Conservation (phyloP, 306 rosid genomes). For the Acmispon strigosus region DNA sequence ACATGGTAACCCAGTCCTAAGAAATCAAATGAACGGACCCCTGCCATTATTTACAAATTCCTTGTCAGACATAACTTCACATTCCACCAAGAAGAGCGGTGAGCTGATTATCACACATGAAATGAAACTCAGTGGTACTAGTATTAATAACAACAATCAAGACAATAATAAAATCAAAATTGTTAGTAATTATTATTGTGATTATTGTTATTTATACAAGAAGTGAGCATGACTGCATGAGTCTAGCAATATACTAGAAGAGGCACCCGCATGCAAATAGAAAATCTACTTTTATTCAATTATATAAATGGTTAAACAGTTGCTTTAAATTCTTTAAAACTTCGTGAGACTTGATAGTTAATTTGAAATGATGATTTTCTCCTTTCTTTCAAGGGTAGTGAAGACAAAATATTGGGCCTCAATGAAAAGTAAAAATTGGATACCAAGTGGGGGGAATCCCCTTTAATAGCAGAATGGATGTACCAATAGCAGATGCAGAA, state of each 20-base stretch:
- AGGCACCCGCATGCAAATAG: not conserved
- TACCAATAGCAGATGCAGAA: slow-evolving; percentile 67
- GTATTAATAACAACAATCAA: not conserved
- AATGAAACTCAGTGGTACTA: slow-evolving; percentile 10
- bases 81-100: not conserved
- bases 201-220: not conserved
- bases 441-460: not conserved
- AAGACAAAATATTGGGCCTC: not conserved
- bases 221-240: not conserved
- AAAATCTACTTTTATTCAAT: slow-evolving; percentile 6
- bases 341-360: not conserved
- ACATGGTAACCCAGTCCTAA: slow-evolving; percentile 88
- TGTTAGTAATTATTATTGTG: not conserved
- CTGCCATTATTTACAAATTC: slow-evolving; percentile 46
- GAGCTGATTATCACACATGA: not conserved
- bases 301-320: not conserved
- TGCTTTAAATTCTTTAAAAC: not conserved
- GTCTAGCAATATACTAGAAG: not conserved
- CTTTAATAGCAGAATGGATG: slow-evolving; percentile 6
- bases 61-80: slow-evolving; percentile 6
- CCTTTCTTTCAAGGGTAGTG: not conserved
- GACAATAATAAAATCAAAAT: not conserved
- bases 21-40: slow-evolving; percentile 85
- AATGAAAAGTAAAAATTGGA: not conserved
- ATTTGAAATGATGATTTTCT: slow-evolving; percentile 2